Evolutionary conservation across 208 protist genomes (phyloP), one percentile per base, ranked within the genome.

Genomic region (Acanthamoeba sp.): DNA sequence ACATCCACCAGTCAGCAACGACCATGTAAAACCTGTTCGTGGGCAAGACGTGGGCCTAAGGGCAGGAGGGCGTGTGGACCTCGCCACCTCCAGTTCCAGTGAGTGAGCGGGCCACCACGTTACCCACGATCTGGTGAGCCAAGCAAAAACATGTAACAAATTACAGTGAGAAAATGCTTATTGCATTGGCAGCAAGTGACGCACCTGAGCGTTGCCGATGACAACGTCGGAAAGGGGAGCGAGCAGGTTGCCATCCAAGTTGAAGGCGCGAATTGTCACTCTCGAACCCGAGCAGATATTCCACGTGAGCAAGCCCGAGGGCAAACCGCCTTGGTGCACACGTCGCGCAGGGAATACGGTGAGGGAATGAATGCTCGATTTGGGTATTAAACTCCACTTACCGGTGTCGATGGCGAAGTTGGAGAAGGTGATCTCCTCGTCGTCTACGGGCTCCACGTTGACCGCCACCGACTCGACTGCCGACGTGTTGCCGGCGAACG

Each of bases 221-320:
- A 80, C 18, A 36, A 80, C 22, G 22, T 80, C 69, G 18, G 69
- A 4, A 5, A 27, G 69, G 34, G 69, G 69, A 38, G 69, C 69
- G 2, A 80, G 69, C 4, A 80, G 69, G 69, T 80, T 80, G 38
- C 36, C 69, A 48, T 80, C 69, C 2, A 80, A 80, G 29, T 80
- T 38, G 38, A 80, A 80, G 22, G 36, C 69, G 16, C 48, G 42
- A 36, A 80, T 80, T 3, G 2, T 80, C 2, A 48, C 29, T 6
- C 14, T 80, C 2, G 36, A 48, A 36, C 34, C 69, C 22, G 69
- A 80, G 36, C 69, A 80, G n/a, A 76, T 40, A 20, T 76, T 76
- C 66, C 66, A 76, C 10, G 69, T 80, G 69, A 80, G 42, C 69
- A 80, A 32, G 3, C 69, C 69, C 10, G 69, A 80, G 1, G 69